A percentile compares a stretch with the other conserved stretches of the same genome.
Conservation (phyloP, 2,329 filamentous ascomycete genomes). For the Epichloe coenophiala region DNA sequence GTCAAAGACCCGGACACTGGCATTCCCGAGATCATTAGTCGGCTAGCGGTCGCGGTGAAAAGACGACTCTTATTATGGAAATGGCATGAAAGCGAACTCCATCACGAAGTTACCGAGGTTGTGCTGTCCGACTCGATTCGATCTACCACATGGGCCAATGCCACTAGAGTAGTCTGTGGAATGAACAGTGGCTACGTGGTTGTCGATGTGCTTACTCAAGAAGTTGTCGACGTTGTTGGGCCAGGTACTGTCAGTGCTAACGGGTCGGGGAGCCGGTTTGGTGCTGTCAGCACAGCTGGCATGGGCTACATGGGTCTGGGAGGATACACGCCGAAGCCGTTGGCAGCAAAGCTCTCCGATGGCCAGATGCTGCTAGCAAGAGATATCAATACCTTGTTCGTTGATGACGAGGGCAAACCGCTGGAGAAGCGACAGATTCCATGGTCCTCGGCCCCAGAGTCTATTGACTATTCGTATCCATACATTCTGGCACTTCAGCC, state of each 20-base stretch:
- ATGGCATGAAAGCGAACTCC: slow-evolving; percentile 90
- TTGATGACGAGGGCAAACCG: slow-evolving; percentile 69
- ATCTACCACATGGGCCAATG: slow-evolving; percentile 81
- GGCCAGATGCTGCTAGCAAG: slow-evolving; percentile 89
- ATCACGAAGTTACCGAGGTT: slow-evolving; percentile 60
- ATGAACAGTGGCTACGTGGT: slow-evolving; percentile 86
- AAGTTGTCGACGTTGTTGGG: slow-evolving; percentile 65
- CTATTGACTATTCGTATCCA: slow-evolving; percentile 91
- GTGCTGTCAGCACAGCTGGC: slow-evolving; percentile 67
- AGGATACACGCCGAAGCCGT: slow-evolving; percentile 78
- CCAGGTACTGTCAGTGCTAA: slow-evolving; percentile 55
- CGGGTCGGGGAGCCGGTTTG: slow-evolving; percentile 59
- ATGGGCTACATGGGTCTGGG: slow-evolving; percentile 97
- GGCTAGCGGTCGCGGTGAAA: slow-evolving; percentile 86
- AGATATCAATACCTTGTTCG: slow-evolving; percentile 90
- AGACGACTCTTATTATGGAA: slow-evolving; percentile 80
- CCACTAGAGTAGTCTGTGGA: slow-evolving; percentile 75
- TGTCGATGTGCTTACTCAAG: slow-evolving; percentile 65
- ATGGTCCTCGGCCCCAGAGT: slow-evolving; percentile 78
- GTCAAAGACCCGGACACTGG: slow-evolving; percentile 77
- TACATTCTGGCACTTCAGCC: slow-evolving; percentile 82
- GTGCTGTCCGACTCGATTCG: slow-evolving; percentile 72
- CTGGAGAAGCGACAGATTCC: slow-evolving; percentile 80
- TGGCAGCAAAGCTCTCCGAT: slow-evolving; percentile 70
- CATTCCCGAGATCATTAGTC: slow-evolving; percentile 84